Evolutionary conservation across 108 stramenopile species (phyloP).

Genomic region (Skeletonema marinoi): DNA sequence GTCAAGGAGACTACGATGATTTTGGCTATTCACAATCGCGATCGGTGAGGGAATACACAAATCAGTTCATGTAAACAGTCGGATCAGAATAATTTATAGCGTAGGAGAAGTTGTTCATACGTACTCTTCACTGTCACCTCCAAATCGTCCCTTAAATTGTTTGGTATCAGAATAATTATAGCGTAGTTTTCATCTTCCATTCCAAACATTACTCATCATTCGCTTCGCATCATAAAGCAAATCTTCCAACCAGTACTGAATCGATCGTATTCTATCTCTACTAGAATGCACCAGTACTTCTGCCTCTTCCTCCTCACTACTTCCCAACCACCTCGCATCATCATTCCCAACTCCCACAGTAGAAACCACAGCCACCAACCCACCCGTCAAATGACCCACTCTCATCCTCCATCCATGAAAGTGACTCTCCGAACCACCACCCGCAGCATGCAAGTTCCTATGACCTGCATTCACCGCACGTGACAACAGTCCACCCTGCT

Average conservation of each 20-base stretch:
- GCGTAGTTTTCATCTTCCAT: background rate
- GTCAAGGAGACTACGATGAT: background rate
- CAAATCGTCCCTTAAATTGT: too few relatives aligned
- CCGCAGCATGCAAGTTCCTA: slow-evolving; percentile 56
- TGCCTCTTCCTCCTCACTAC: background rate
- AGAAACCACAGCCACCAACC: slow-evolving; percentile 52
- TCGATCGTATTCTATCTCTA: slow-evolving; percentile 25
- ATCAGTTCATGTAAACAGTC: background rate
- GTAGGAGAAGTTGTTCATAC: too few relatives aligned
- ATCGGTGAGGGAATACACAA: background rate
- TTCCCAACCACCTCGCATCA: background rate
- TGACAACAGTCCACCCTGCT: slow-evolving; percentile 72
- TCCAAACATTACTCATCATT: background rate
- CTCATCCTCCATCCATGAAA: slow-evolving; percentile 67
- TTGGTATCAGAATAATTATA: background rate
- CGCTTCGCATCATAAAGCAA: background rate
- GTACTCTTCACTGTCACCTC: too few relatives aligned
- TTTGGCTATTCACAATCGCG: background rate
- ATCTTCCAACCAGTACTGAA: slow-evolving; percentile 27
- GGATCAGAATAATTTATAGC: background rate
- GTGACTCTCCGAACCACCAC: slow-evolving; percentile 65
- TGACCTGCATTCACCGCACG: slow-evolving; percentile 50
- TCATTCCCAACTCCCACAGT: slow-evolving; percentile 15
- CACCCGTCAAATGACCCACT: slow-evolving; percentile 74
- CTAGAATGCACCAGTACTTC: slow-evolving; percentile 15